Percentiles rank a stretch among this genome's conserved stretches.
phyloP scores from a whole-genome alignment of 306 rosid species.

The Ammopiptanthus mongolicus region DNA sequence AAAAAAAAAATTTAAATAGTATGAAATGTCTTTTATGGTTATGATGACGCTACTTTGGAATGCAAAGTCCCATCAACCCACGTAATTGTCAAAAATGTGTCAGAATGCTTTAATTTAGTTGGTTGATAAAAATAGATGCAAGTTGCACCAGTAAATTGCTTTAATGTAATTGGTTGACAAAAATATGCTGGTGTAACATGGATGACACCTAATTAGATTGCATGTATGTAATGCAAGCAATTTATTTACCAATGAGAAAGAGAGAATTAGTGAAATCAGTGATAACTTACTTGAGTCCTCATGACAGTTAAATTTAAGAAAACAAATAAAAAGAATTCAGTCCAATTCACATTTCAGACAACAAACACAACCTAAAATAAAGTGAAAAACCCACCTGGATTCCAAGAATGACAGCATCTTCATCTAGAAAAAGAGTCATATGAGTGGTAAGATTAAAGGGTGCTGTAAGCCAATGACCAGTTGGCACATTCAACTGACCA shows the following conservation, averaged over 20 bases:
- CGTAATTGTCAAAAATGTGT: too few relatives aligned
- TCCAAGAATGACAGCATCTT: constrained; percentile 68
- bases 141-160: too few relatives aligned
- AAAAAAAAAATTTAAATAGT: too few relatives aligned
- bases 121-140: too few relatives aligned
- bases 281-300: neutral
- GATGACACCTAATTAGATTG: too few relatives aligned
- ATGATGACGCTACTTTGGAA: too few relatives aligned
- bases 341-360: neutral
- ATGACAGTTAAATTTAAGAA: neutral
- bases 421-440: constrained; percentile 75
- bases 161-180: too few relatives aligned
- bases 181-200: too few relatives aligned
- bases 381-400: constrained; percentile 38
- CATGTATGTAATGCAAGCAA: neutral
- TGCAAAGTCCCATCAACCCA: too few relatives aligned
- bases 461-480: constrained; percentile 92
- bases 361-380: neutral
- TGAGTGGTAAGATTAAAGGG: constrained; percentile 94
- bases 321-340: neutral
- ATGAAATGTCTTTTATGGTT: too few relatives aligned
- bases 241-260: neutral
- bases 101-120: too few relatives aligned
- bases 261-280: neutral
- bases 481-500: constrained; percentile 83